Conservation (phyloP, 2,329 filamentous ascomycete species). For the Amylocarpus encephaloides region DNA sequence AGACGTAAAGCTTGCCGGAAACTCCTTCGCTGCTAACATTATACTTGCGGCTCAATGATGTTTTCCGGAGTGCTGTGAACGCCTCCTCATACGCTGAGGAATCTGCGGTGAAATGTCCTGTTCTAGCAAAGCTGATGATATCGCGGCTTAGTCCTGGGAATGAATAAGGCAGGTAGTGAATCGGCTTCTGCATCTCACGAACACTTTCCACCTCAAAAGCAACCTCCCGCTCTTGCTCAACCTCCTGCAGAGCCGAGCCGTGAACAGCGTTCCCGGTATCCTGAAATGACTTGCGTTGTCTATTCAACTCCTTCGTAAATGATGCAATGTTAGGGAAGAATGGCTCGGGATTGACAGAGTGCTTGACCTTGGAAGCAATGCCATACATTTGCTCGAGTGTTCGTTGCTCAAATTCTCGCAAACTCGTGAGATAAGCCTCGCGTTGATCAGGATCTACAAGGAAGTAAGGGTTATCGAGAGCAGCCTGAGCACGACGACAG, state of each 20-base stretch:
- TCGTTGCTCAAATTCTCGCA: conserved; percentile 49
- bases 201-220: conserved; percentile 40
- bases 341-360: neutral
- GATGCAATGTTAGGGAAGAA: conserved; percentile 24
- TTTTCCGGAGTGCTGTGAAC: conserved; percentile 37
- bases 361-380: conserved; percentile 23
- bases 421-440: conserved; percentile 35
- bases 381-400: conserved; percentile 54
- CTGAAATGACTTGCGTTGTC: conserved; percentile 33
- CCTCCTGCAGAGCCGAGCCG: conserved; percentile 51
- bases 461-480: conserved; percentile 37
- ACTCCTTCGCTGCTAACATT: conserved; percentile 23
- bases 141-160: conserved; percentile 43
- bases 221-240: conserved; percentile 40
- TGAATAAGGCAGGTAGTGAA: conserved; percentile 32
- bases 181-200: conserved; percentile 38
- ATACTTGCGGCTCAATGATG: conserved; percentile 34
- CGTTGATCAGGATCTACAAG: conserved; percentile 33
- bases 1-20: conserved; percentile 34
- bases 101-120: conserved; percentile 38
- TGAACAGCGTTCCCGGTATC: conserved; percentile 40
- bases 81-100: conserved; percentile 35
- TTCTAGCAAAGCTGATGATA: conserved; percentile 40
- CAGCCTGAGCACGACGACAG: conserved; percentile 48
- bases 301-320: conserved; percentile 34